Percentiles rank a stretch among this genome's conserved stretches.
These are phyloP conservation scores for Globisporangium viniferum DNA, from an alignment of 352 stramenopile species.

Conservation along the genomic window DNA sequence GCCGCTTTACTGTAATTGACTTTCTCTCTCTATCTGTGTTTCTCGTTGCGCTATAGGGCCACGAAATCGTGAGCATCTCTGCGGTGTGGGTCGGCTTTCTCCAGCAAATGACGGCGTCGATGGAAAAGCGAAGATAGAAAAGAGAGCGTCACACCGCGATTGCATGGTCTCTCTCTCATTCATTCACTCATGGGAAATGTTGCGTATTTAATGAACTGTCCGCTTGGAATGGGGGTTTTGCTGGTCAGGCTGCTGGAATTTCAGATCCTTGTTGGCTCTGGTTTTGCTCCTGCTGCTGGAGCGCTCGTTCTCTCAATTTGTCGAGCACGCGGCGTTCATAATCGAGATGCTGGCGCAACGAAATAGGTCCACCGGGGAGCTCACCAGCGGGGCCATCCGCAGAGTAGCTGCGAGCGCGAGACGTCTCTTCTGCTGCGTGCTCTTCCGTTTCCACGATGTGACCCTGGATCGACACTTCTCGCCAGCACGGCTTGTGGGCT, in stretches of 20 bases:
- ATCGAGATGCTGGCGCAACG: constrained; percentile 45
- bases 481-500: constrained; percentile 66
- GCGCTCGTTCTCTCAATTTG: constrained; percentile 37
- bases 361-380: constrained; percentile 46
- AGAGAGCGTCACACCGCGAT: constrained; percentile 4
- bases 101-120: constrained; percentile 43
- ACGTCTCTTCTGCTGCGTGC: constrained; percentile 16
- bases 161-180: background rate
- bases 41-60: constrained; percentile 32
- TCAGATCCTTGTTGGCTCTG: constrained; percentile 4
- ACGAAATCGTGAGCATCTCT: constrained; percentile 74
- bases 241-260: constrained; percentile 11
- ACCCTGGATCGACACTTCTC: constrained; percentile 66
- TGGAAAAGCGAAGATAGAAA: constrained; percentile 36
- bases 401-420: constrained; percentile 11
- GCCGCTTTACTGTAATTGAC: background rate
- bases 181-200: background rate
- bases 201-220: constrained; percentile 7
- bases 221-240: constrained; percentile 7
- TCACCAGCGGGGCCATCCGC: constrained; percentile 5
- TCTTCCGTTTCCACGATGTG: constrained; percentile 67
- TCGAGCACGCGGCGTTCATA: constrained; percentile 58
- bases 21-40: background rate
- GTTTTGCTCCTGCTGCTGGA: constrained; percentile 21
- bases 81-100: constrained; percentile 71